phyloP scores from a whole-genome alignment of 805 yeast species.

The Zygotorulaspora sp. region DNA sequence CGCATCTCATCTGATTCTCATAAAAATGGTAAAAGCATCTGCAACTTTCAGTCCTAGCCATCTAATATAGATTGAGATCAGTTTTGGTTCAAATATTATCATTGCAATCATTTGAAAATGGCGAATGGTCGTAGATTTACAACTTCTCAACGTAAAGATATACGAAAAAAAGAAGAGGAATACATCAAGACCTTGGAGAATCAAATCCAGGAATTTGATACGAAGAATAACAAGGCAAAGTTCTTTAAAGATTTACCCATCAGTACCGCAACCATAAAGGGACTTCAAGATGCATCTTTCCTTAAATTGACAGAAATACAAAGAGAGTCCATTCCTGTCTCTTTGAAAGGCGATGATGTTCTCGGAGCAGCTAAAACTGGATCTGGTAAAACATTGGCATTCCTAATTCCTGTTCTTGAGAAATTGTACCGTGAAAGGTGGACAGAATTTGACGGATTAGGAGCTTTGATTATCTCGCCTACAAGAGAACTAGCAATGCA shows the following conservation, averaged over 20 bases:
- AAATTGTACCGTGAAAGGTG: constrained; percentile 63
- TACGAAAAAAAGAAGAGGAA: constrained; percentile 36
- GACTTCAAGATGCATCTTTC: constrained; percentile 75
- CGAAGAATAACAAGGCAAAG: constrained; percentile 35
- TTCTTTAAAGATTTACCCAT: constrained; percentile 79
- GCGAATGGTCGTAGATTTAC: constrained; percentile 36
- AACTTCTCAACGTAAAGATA: constrained; percentile 37
- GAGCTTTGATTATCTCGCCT: constrained; percentile 86
- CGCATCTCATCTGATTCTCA: constrained; percentile 25
- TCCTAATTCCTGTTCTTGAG: constrained; percentile 74
- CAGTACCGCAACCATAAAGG: constrained; percentile 57
- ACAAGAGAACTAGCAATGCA: constrained; percentile 90
- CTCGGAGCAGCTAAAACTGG: constrained; percentile 83
- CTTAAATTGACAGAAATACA: constrained; percentile 83
- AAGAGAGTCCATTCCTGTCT: constrained; percentile 65
- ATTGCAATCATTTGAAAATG: constrained; percentile 29
- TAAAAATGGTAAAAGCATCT: too few species aligned
- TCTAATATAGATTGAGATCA: too few species aligned
- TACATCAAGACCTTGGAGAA: constrained; percentile 43
- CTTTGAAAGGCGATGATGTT: constrained; percentile 73
- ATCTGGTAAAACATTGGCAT: constrained; percentile 87
- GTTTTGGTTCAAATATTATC: too few species aligned
- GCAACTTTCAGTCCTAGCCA: too few species aligned
- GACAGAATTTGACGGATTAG: constrained; percentile 82
- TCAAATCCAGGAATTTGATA: constrained; percentile 52